Evolutionary conservation across 2,329 filamentous ascomycete genomes (phyloP).

Genomic region (Exophiala phaeomuriformis): DNA sequence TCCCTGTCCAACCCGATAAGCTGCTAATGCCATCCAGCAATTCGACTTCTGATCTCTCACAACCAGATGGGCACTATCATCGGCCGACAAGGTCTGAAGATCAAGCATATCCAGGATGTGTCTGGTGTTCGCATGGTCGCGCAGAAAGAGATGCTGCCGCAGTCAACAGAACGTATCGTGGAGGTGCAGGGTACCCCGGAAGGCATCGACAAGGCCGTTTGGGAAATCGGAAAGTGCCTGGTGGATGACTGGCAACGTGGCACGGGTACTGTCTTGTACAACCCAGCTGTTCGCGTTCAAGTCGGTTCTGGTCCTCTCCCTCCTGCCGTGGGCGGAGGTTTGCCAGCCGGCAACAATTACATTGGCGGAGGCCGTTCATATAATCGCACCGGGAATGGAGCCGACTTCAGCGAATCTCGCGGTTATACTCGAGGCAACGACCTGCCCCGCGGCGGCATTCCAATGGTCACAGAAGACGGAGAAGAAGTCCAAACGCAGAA

Average conservation of each 20-base stretch:
- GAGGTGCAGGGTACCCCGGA: conserved; percentile 93
- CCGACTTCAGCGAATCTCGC: conserved; percentile 85
- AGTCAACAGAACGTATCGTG: conserved; percentile 96
- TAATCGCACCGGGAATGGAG: conserved; percentile 90
- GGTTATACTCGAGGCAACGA: conserved; percentile 73
- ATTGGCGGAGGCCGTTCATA: conserved; percentile 61
- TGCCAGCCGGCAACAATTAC: conserved; percentile 37
- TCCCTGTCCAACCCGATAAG: neutral
- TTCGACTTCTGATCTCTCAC: conserved; percentile 97
- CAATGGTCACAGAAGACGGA: conserved; percentile 88
- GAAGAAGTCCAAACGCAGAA: conserved; percentile 98
- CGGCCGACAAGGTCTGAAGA: conserved; percentile 90
- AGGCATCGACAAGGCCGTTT: conserved; percentile 89
- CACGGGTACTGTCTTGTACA: conserved; percentile 94
- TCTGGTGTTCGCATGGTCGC: conserved; percentile 98
- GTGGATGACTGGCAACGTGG: conserved; percentile 97
- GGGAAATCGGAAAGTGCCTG: conserved; percentile 98
- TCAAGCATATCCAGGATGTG: conserved; percentile 97
- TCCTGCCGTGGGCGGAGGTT: conserved; percentile 43
- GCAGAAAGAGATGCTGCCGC: conserved; percentile 98
- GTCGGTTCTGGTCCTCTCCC: conserved; percentile 48
- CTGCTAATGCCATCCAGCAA: conserved; percentile 51
- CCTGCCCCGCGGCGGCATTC: conserved; percentile 47
- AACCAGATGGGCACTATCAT: conserved; percentile 99
- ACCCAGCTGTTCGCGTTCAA: conserved; percentile 85